Evolutionary conservation across 1,139 yeast genomes (phyloP).

Genomic region (Spencermartinsiella ligniputridi): DNA sequence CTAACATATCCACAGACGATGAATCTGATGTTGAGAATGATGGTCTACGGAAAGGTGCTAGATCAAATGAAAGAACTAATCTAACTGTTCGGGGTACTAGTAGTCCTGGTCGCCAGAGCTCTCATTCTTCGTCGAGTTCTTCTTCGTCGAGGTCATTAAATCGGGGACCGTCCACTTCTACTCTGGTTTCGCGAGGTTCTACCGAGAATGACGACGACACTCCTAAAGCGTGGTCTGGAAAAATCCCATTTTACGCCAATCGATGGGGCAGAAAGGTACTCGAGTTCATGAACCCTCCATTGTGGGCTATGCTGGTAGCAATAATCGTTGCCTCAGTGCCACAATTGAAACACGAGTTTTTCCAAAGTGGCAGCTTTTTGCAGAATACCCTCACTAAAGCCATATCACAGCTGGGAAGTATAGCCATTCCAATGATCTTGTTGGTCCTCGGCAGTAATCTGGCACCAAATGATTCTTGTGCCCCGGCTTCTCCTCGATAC

Average conservation of each 20-base stretch:
- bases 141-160: background rate
- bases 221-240: background rate
- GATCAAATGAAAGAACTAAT: background rate
- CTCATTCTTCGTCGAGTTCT: background rate
- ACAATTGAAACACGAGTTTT: conserved; percentile 59
- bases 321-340: conserved; percentile 82
- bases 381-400: conserved; percentile 76
- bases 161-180: background rate
- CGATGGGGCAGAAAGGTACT: conserved; percentile 26
- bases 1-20: conserved; percentile 11
- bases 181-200: background rate
- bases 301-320: conserved; percentile 85
- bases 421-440: conserved; percentile 77
- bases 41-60: background rate
- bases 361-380: conserved; percentile 58
- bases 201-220: background rate
- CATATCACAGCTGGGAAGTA: conserved; percentile 73
- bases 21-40: conserved; percentile 8
- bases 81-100: background rate
- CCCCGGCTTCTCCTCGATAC: conserved; percentile 51
- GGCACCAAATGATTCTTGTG: conserved; percentile 35
- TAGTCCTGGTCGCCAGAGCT: background rate
- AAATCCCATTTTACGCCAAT: background rate
- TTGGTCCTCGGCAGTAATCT: conserved; percentile 57
- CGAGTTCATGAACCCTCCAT: conserved; percentile 85